Evolutionary conservation across 2,329 filamentous ascomycete species (phyloP).

Genomic region (Trematosphaeria pertusa): DNA sequence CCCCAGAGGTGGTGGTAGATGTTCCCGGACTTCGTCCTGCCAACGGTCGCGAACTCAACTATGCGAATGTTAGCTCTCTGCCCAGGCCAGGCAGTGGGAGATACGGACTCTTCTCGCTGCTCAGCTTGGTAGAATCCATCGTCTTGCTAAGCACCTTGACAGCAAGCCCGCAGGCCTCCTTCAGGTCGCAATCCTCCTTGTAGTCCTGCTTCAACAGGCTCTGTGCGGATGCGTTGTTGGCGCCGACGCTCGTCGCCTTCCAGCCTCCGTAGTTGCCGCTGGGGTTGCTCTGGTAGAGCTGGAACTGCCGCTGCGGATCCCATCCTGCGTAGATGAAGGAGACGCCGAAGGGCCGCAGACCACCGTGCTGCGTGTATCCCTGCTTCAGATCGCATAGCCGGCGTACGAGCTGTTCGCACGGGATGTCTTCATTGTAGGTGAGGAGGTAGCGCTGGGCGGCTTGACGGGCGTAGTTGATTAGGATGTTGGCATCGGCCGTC

Average conservation of each 20-base stretch:
- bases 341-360: constrained; percentile 95
- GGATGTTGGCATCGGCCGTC: constrained; percentile 99
- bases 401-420: constrained; percentile 97
- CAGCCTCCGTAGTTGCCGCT: constrained; percentile 98
- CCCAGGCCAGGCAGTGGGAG: neutral
- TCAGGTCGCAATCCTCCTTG: constrained; percentile 95
- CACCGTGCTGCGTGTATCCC: constrained; percentile 98
- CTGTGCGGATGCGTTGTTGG: constrained; percentile 97
- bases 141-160: constrained; percentile 99
- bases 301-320: constrained; percentile 95
- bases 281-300: constrained; percentile 98
- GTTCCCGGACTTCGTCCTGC: constrained; percentile 91
- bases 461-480: constrained; percentile 99
- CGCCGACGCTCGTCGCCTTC: constrained; percentile 98
- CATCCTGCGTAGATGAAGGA: constrained; percentile 99
- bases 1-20: constrained; percentile 99
- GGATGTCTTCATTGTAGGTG: constrained; percentile 99
- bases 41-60: constrained; percentile 99
- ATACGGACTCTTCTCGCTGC: constrained; percentile 94
- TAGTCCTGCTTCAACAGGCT: constrained; percentile 99
- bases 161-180: constrained; percentile 95
- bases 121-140: constrained; percentile 99
- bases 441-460: constrained; percentile 96
- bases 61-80: constrained; percentile 29
- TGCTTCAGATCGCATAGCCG: constrained; percentile 98